Base-by-base conservation (phyloP, 2,329 filamentous ascomycete species). In the Aureobasidium sp. region DNA sequence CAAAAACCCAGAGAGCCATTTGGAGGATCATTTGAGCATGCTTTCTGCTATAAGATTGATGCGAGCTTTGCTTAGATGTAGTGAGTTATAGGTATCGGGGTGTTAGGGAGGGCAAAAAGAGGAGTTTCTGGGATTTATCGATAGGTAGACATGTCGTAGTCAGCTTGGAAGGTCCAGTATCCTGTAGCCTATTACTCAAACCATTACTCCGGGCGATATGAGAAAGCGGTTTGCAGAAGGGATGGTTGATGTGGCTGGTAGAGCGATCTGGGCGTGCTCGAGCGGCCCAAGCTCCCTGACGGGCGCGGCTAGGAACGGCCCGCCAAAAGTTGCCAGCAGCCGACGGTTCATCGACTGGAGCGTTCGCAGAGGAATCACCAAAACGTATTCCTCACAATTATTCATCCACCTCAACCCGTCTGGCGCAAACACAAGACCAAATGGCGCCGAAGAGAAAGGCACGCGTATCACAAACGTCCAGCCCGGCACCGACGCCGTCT, bases 391-490 rank as follows among this genome's bases (percentile, higher is more conserved):
- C 29, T 10, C 6, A 7, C n/a, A 13, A n/a, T 21, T 11, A 9
- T 34, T 32, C 30, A 21, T 32, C 48, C 13, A 15, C 16, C 32
- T 21, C 48, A 21, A 25, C 15, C n/a, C 48, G 2, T 42, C 13
- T 32, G 21, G 37, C 27, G 37, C 25, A 15, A 10, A 16, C 8
- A 13, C 27, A 30, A 11, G 15, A 29, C 13, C 50, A 37, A 10
- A 90, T 90, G 87, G 84, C 87, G 60, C 87, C 87, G 1, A 83
- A 84, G 66, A 91, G 91, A 73, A 87, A 85, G 69, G 80, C 82
- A 41, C 87, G 79, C 67, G 75, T 80, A 47, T 72, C 71, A 6
- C 80, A 79, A 59, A 79, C 82, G 37, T 79, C 80, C 53, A 83
- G 84, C 0, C 82, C 79, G 3, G 71, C 75, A 47, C 69, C 73